Percentiles rank a stretch among this genome's conserved stretches.
These are phyloP conservation scores for Fusarium globosum DNA, from an alignment of 2,329 filamentous ascomycete species.

Conservation along the genomic window DNA sequence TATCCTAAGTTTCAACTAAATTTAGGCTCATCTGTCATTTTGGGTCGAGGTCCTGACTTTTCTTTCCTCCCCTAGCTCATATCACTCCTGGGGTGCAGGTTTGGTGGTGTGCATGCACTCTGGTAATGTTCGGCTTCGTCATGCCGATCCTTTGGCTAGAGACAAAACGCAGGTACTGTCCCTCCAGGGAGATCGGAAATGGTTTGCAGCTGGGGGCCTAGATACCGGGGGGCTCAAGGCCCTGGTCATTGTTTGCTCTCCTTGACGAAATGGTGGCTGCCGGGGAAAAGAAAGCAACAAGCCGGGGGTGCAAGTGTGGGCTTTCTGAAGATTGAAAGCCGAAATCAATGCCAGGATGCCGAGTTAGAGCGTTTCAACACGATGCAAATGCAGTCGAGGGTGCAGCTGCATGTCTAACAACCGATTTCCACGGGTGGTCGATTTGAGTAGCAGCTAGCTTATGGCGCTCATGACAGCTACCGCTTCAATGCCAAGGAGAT, in stretches of 20 bases:
- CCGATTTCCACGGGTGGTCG: neutral
- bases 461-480: neutral
- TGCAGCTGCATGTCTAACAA: neutral
- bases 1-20: no score
- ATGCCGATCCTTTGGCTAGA: neutral
- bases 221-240: neutral
- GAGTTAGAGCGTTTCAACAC: constrained; percentile 1
- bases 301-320: neutral
- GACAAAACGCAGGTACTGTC: constrained; percentile 3
- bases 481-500: neutral
- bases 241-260: neutral
- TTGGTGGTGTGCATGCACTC: neutral
- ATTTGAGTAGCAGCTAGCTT: neutral
- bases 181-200: neutral
- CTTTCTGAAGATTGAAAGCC: neutral
- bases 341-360: no score
- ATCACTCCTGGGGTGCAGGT: neutral
- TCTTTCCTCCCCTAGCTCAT: no score
- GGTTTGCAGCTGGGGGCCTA: neutral
- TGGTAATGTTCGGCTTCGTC: neutral
- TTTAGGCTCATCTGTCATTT: no score
- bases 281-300: neutral
- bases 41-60: no score
- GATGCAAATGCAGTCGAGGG: neutral
- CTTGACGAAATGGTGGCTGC: neutral